Percentiles rank a stretch among this genome's conserved stretches.
Evolutionary conservation across 345 rosid genomes (phyloP).

Genomic region (Eucalyptus fibrosa): DNA sequence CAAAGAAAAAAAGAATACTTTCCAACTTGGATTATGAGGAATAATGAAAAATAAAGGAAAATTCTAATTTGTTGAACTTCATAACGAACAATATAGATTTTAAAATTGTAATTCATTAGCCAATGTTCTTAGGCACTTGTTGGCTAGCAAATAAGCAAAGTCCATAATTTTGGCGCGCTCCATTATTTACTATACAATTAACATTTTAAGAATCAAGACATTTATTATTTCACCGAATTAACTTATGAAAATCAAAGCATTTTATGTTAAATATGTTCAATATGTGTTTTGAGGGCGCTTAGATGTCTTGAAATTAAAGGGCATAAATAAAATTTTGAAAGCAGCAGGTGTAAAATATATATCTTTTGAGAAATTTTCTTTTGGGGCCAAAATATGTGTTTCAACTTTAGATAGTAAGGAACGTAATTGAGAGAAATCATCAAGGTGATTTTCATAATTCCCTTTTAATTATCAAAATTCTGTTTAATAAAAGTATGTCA

Average conservation of each 20-base stretch:
- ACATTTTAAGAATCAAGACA: too few relatives aligned
- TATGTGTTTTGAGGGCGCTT: not conserved
- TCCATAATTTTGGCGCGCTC: not conserved
- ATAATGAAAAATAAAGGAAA: too few relatives aligned
- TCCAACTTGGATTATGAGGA: not conserved
- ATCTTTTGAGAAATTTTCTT: too few relatives aligned
- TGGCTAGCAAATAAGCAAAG: not conserved
- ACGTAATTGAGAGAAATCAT: not conserved
- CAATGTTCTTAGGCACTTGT: not conserved
- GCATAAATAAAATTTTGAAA: not conserved
- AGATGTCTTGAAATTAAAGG: not conserved
- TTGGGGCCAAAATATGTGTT: too few relatives aligned
- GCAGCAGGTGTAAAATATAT: not conserved
- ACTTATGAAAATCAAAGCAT: not conserved
- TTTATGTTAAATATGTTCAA: not conserved
- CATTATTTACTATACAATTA: not conserved
- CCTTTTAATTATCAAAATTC: not conserved
- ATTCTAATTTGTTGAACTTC: not conserved
- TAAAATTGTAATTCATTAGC: not conserved
- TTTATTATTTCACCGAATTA: not conserved
- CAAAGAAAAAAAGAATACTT: too few relatives aligned
- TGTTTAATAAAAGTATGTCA: not conserved
- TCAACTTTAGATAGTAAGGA: not conserved
- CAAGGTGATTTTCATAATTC: not conserved
- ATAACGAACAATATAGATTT: not conserved